These are phyloP conservation scores for Fusarium camptoceras DNA, from an alignment of 2,329 filamentous ascomycete genomes.

Conservation along the genomic window DNA sequence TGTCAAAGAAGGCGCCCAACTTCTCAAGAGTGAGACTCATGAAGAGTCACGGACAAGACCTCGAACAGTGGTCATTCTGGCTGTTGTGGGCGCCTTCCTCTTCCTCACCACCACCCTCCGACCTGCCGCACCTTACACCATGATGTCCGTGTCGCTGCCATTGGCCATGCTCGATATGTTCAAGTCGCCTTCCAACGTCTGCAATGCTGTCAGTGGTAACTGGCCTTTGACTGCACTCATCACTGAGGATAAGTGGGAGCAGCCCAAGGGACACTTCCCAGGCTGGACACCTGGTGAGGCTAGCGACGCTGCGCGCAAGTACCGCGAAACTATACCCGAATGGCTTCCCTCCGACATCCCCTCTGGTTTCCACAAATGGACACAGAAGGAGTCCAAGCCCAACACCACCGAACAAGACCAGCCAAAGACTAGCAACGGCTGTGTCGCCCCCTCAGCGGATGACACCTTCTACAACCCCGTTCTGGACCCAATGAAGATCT, in stretches of 20 bases:
- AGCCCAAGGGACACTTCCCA: conserved; percentile 42
- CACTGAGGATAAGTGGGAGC: conserved; percentile 43
- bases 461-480: conserved; percentile 53
- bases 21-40: conserved; percentile 22
- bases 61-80: conserved; percentile 22
- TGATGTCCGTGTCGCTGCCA: conserved; percentile 51
- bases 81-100: conserved; percentile 12
- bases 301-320: conserved; percentile 40
- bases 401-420: not conserved
- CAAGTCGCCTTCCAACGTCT: conserved; percentile 37
- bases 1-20: conserved; percentile 22
- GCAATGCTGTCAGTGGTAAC: conserved; percentile 35
- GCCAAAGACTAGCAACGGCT: conserved; percentile 6
- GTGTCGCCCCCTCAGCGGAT: conserved; percentile 10
- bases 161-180: conserved; percentile 47
- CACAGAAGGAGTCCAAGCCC: conserved; percentile 13
- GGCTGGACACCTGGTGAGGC: conserved; percentile 50
- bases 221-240: conserved; percentile 50
- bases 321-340: conserved; percentile 42
- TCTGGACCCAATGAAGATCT: conserved; percentile 56
- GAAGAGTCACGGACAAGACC: conserved; percentile 17
- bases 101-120: conserved; percentile 40
- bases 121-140: conserved; percentile 47
- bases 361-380: conserved; percentile 48
- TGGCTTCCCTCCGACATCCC: conserved; percentile 48